These are phyloP conservation scores for Begonia fuchsioides DNA, from an alignment of 306 rosid species.

Conservation along the genomic window DNA sequence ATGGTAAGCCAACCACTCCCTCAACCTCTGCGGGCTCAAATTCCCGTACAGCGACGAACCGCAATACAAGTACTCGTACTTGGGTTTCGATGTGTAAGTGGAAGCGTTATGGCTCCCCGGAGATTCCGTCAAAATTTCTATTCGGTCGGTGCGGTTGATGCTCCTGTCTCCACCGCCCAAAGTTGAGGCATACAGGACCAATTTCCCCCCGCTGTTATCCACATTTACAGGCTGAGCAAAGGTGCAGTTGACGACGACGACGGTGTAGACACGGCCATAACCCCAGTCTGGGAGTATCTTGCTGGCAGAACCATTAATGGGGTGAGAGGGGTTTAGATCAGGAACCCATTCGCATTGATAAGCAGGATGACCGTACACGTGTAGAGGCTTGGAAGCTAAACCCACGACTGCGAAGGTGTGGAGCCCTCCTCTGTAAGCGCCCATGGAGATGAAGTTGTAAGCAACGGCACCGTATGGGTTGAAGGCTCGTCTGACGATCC, in stretches of 20 bases:
- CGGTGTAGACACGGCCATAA: too few relatives aligned
- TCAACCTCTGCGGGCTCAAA: conserved; percentile 60
- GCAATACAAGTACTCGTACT: too few relatives aligned
- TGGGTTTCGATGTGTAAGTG: conserved; percentile 36
- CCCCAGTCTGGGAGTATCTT: conserved; percentile 85
- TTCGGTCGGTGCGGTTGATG: conserved; percentile 50
- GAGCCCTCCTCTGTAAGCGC: conserved; percentile 72
- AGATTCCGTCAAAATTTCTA: conserved; percentile 31
- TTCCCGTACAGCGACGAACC: conserved; percentile 74
- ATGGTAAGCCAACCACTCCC: too few relatives aligned
- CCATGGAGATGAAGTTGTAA: conserved; percentile 68
- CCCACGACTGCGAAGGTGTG: conserved; percentile 69
- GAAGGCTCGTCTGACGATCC: conserved; percentile 46
- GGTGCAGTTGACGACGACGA: conserved; percentile 78
- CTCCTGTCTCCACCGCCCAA: conserved; percentile 61
- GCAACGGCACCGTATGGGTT: conserved; percentile 62
- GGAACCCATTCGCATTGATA: conserved; percentile 62
- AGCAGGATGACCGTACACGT: conserved; percentile 44
- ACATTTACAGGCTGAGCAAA: conserved; percentile 36
- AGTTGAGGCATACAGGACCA: conserved; percentile 51
- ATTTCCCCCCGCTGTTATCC: conserved; percentile 66
- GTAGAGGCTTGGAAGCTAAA: conserved; percentile 77
- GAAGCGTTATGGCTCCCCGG: conserved; percentile 26
- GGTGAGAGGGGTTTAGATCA: conserved; percentile 6
- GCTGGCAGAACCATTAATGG: conserved; percentile 29